Evolutionary conservation across 1,284 basidiomycete genomes (phyloP), one percentile per base, ranked within the genome.

Genomic region (Malassezia slooffiae): DNA sequence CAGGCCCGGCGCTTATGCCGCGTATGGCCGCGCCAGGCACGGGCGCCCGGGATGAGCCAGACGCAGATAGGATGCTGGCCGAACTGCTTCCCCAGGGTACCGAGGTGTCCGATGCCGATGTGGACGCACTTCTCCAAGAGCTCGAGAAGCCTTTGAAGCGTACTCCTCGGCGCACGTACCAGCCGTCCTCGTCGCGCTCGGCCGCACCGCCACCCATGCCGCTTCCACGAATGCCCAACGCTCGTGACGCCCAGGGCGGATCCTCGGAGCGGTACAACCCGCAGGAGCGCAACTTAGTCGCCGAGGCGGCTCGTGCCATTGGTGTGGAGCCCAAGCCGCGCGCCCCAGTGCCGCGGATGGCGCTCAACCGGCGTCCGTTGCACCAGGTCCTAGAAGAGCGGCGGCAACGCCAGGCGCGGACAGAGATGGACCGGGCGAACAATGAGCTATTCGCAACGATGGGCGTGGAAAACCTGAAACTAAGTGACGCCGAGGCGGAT

Each of bases 371-470:
- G 15, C 19, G 37, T 15, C 34, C 38, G 10, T 21, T 38, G 24
- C 23, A 45, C 10, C 12, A 41, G 22, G 35, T 39, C 5, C 16
- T 43, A 28, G 36, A 21, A 16, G 41, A 50, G 13, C 45, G 35
- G 9, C 49, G 34, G 2, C 32, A 13, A 13, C 39, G 35, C 11
- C 23, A 36, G 26, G 49, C 43, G 6, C 31, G 19, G 17, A 55
- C 64, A 29, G 52, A 52, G 28, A 22, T 48, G 23, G 44, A 42
- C 17, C 50, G 48, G 15, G 51, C 49, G 27, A 56, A 54, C 26
- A 63, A 67, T 28, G 62, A 65, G 19, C 52, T 69, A 3, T 57
- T 69, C 16, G 58, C 56, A 1, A 57, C 48, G 9, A 43, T 69
- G 4, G 66, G 66, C 2, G 49, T 69, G 3, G 48, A 42, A 28